Base-by-base conservation (phyloP, 805 yeast genomes). In the Ogataea parapolymorpha region DNA sequence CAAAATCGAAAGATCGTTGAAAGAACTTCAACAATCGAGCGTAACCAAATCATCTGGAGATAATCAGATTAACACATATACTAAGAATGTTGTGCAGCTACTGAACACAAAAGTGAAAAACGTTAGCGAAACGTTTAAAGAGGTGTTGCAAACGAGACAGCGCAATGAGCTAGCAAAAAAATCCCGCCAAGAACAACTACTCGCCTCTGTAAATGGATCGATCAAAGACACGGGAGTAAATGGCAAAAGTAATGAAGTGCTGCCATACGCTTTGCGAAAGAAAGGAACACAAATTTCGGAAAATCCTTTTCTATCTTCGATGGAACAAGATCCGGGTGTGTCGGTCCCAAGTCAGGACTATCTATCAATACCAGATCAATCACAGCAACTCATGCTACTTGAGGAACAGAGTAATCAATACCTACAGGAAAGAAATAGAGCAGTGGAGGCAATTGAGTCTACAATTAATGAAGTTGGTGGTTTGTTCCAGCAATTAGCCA, bases 381-480 rank as follows among this genome's bases (percentile, higher is more conserved):
- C 91, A 27, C 95, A 89, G 54, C 82, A 85, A 52, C 63, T 88
- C 53, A 70, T 86, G 55, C 66, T 90, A 62, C 71, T 89, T 55
- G 97, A 91, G 55, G 96, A 90, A 62, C 95, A 88, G 53, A 80
- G 79, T 49, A 74, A 71, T 45, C 72, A 72, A 41, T 93, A 93
- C 58, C 67, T 90, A 41, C 91, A 82, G 55, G 93, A 85, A 51
- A 75, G 99, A 55, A 82, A 81, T 54, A 63, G 81, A 33, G 99
- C 99, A 0, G 96, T 93, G 37, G 98, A 91, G 59, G 87, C 97
- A 0, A 93, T 93, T 37, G 99, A 93, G 61, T 76, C 88, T n/a
- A 93, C 99, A 0, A 93, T 93, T 46, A 91, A 91, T 57, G 98
- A 93, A 63, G 95, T 93, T 35, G 99, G 99, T 31, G 84, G 85